These are phyloP conservation scores for Cladophialophora chaetospira DNA, from an alignment of 2,329 filamentous ascomycete species.

Conservation along the genomic window DNA sequence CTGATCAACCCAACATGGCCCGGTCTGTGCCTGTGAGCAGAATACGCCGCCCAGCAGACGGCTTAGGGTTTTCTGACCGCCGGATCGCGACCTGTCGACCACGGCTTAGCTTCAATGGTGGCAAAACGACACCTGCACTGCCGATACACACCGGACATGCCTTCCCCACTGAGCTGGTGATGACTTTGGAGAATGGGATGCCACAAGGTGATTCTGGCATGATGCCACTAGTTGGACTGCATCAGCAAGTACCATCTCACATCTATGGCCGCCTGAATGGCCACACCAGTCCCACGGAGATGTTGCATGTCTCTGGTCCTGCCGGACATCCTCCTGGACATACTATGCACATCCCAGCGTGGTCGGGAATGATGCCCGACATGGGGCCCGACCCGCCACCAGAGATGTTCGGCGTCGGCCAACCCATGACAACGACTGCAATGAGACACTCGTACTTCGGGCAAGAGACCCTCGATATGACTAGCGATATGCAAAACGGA, in stretches of 20 bases:
- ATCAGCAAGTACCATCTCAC: conserved; percentile 10
- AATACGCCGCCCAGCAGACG: conserved; percentile 1
- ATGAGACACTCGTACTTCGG: conserved; percentile 14
- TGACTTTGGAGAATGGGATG: conserved; percentile 3
- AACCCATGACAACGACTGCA: conserved; percentile 8
- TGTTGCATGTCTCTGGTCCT: conserved; percentile 17
- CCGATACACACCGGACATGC: conserved; percentile 3
- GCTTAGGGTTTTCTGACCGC: neutral
- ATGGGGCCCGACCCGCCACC: conserved; percentile 20
- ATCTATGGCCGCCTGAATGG: conserved; percentile 7
- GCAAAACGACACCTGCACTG: conserved; percentile 1
- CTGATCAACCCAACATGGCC: conserved; percentile 5
- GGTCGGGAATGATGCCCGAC: conserved; percentile 19
- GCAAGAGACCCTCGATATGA: conserved; percentile 14
- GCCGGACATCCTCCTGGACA: neutral
- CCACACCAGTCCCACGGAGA: conserved; percentile 1
- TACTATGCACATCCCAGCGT: conserved; percentile 6
- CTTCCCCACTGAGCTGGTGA: conserved; percentile 5
- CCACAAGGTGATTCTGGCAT: conserved; percentile 1
- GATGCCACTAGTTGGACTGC: neutral
- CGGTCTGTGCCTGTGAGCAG: neutral
- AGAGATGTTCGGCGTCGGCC: conserved; percentile 19
- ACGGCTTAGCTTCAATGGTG: neutral
- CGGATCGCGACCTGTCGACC: neutral
- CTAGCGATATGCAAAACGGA: conserved; percentile 1